Conservation (phyloP, 75 land plant species). For the Pseudotsuga menziesii region DNA sequence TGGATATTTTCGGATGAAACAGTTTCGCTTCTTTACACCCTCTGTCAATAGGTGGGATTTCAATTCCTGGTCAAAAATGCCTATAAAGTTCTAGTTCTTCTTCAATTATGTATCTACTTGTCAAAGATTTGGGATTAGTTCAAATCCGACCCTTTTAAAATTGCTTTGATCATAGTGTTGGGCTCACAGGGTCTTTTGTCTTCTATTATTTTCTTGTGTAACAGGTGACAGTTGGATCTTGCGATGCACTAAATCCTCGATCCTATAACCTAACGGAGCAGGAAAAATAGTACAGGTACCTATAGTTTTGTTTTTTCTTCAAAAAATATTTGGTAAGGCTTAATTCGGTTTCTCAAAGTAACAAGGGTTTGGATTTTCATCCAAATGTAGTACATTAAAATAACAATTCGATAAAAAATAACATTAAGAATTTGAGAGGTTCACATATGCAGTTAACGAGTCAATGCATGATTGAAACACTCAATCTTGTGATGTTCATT, state of each 20-base stretch:
- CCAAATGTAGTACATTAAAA: too few relatives aligned
- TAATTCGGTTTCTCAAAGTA: background rate
- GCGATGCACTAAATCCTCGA: slow-evolving; percentile 73
- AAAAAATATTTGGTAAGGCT: background rate
- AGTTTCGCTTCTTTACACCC: slow-evolving; percentile 53
- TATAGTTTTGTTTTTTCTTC: background rate
- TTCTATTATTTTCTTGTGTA: background rate
- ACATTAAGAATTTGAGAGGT: too few relatives aligned
- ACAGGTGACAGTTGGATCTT: slow-evolving; percentile 94
- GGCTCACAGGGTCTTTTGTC: background rate
- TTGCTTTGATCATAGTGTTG: background rate
- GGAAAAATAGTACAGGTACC: slow-evolving; percentile 83
- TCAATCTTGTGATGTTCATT: too few relatives aligned
- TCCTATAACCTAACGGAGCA: slow-evolving; percentile 78
- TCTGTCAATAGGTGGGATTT: slow-evolving; percentile 56
- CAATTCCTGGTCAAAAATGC: background rate
- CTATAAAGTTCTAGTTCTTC: background rate
- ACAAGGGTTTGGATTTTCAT: background rate
- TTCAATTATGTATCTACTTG: background rate
- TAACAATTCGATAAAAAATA: too few relatives aligned
- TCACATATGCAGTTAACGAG: too few relatives aligned
- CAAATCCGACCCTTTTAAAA: background rate
- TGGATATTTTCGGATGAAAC: slow-evolving; percentile 45
- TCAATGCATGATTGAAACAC: too few relatives aligned
- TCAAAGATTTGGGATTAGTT: background rate